phyloP scores from a whole-genome alignment of 2,329 filamentous ascomycete genomes.

The Samsoniella hepiali region DNA sequence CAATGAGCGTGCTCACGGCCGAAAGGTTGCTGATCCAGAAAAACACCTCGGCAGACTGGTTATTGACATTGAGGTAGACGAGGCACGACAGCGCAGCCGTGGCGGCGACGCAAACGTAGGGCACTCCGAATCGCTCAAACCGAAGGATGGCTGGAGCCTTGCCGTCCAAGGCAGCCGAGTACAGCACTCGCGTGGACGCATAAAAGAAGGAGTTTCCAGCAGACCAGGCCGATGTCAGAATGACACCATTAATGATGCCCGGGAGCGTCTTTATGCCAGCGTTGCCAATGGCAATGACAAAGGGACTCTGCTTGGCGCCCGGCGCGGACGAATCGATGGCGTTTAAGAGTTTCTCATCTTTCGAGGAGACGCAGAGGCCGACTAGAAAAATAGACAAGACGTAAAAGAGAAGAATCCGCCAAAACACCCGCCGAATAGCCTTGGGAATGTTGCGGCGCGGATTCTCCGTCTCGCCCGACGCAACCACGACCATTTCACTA shows the following conservation, averaged over 20 bases:
- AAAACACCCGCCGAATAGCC: slow-evolving; percentile 33
- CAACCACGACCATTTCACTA: slow-evolving; percentile 38
- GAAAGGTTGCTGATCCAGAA: slow-evolving; percentile 59
- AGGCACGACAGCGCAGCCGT: slow-evolving; percentile 58
- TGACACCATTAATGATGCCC: slow-evolving; percentile 54
- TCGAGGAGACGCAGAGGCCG: slow-evolving; percentile 36
- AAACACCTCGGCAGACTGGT: slow-evolving; percentile 57
- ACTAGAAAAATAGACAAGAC: slow-evolving; percentile 37
- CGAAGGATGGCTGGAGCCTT: slow-evolving; percentile 41
- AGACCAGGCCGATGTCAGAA: slow-evolving; percentile 58
- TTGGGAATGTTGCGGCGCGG: slow-evolving; percentile 36
- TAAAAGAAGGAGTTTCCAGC: slow-evolving; percentile 57
- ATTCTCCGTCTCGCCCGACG: slow-evolving; percentile 35
- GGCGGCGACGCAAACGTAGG: slow-evolving; percentile 30
- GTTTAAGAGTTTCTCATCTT: slow-evolving; percentile 40
- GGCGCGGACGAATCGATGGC: slow-evolving; percentile 45
- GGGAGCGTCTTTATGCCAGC: slow-evolving; percentile 46
- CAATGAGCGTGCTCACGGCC: slow-evolving; percentile 67
- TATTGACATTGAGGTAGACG: slow-evolving; percentile 59
- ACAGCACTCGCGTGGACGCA: slow-evolving; percentile 46
- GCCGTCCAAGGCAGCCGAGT: slow-evolving; percentile 42
- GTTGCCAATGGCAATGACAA: slow-evolving; percentile 52
- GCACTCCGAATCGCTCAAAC: slow-evolving; percentile 30
- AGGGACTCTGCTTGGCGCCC: slow-evolving; percentile 48
- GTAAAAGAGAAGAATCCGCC: slow-evolving; percentile 37